Base-by-base conservation (phyloP, 2,329 filamentous ascomycete species). In the Microcera coccophila region DNA sequence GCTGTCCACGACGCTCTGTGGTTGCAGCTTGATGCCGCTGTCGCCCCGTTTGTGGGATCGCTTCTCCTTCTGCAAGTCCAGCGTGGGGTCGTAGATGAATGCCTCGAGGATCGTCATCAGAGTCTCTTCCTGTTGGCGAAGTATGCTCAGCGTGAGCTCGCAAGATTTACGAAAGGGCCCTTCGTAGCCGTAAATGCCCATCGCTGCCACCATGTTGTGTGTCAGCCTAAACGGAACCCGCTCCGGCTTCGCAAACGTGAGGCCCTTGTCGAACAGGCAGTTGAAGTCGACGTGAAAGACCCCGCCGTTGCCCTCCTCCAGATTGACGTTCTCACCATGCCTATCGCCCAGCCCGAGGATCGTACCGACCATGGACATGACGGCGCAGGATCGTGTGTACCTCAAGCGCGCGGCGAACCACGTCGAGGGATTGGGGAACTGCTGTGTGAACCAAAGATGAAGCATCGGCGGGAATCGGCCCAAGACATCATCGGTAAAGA, bases 331-430 rank as follows among this genome's bases (percentile, higher is more conserved):
- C 66, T 98, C 93, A 45, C 91, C 91, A 67, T 99, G 93, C 4
- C 93, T 84, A 66, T 99, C 93, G 29, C 93, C 93, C 1, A 99
- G 75, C 0, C 86, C 93, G 4, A 99, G 78, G 37, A 97, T 90
- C 43, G 95, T 94, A 38, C 93, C 93, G 4, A 95, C 89, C 80
- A 99, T 98, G n/a, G 90, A 95, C 90, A 98, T 98, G 53, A 98
- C 93, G 10, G 94, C 93, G 58, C 87, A 91, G 1, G 93, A 95
- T 4, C 93, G 82, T 2, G 93, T 94, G 67, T 97, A 99, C 36
- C 84, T 81, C 34, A 97, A 75, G 7, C 93, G 81, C 9, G 91
- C 90, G 3, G 82, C 79, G 64, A 98, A 94, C 93, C 93, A 99
- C 1, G 84, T 77, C 11, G 88, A 87, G 4, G 94, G 90, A 60